These are phyloP conservation scores for Volvox africanus DNA, from an alignment of 139 green algal species.

Conservation along the genomic window DNA sequence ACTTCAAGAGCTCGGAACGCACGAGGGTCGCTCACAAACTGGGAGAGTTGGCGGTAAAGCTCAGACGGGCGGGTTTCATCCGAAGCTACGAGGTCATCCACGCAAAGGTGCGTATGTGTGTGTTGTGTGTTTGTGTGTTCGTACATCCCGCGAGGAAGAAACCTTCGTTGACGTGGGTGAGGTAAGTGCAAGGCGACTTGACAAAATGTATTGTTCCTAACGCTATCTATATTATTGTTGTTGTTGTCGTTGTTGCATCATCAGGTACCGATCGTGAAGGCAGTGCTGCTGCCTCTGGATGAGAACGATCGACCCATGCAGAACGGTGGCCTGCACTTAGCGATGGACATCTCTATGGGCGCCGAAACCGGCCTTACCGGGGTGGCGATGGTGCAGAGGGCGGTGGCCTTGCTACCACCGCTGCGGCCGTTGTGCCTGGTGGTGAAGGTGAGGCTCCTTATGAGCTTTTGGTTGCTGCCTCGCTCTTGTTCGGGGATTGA, in stretches of 20 bases:
- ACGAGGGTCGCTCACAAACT: not conserved
- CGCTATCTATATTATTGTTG: not conserved
- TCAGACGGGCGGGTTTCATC: not conserved
- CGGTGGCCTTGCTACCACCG: constrained; percentile 42
- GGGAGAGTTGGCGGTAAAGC: not conserved
- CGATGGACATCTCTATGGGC: constrained; percentile 81
- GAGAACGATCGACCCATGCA: not conserved
- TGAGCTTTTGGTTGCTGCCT: not conserved
- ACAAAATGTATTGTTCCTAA: too few species aligned
- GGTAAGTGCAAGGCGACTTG: too few species aligned
- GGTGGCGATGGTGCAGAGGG: constrained; percentile 48
- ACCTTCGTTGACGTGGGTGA: too few species aligned
- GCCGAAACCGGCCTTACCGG: constrained; percentile 76
- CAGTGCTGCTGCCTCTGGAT: constrained; percentile 40
- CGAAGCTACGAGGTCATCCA: constrained; percentile 10
- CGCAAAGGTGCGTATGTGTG: constrained; percentile 39
- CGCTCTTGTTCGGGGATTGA: not conserved
- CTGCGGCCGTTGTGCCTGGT: constrained; percentile 63
- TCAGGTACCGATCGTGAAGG: constrained; percentile 86
- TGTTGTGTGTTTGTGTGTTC: not conserved
- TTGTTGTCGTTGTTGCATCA: not conserved
- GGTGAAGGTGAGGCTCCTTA: constrained; percentile 50
- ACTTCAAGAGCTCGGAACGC: not conserved
- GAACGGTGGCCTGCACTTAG: constrained; percentile 40
- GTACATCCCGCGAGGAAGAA: too few species aligned